Evolutionary conservation across 768 basidiomycete species (phyloP), one percentile per base, ranked within the genome.

Genomic region (Lenzites betulinus): DNA sequence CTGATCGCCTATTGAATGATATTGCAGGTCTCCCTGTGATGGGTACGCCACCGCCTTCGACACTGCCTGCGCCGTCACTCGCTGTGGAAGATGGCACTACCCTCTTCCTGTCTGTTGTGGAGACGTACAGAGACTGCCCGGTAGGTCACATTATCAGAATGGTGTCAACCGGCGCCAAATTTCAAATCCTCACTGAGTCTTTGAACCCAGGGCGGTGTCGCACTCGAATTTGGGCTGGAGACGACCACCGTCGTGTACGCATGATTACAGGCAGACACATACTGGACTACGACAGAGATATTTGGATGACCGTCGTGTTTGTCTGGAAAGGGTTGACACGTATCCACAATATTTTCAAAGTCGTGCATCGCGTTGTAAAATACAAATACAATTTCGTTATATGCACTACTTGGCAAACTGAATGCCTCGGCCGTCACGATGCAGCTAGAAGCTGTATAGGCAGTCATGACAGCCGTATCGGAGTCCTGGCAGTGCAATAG

Each of bases 41-140:
- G 60, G 22, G 26, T 20, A 58, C 63, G 18, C 65, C 65, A 6
- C 60, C 65, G 23, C 65, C 65, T 4, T 39, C 58, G 33, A 60
- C 60, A 1, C 59, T 64, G 9, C 44, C 26, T 7, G 51, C 60
- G 51, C 66, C 66, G 2, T 26, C 49, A 18, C 52, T 64, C 16
- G 49, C 44, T 9, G 44, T 53, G 2, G 35, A 58, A 15, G 58
- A 64, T 16, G 53, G 48, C 38, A 46, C 58, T 6, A 60, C 60
- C 9, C 46, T 67, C 15, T 67, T 58, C 39, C 28, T 67, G 18
- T 53, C 64, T 2, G 62, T 67, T 12, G 58, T 67, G 5, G 66
- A 67, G 51, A 65, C 61, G 9, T 67, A 55, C 51, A 33, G 33
- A 8, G 62, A 62, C 30, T 67, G 66, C 41, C 66, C 66, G 28